A percentile compares a stretch with the other conserved stretches of the same genome.
These are phyloP conservation scores for Nicotiana undulata DNA, from an alignment of 257 asterid species.

Conservation along the genomic window DNA sequence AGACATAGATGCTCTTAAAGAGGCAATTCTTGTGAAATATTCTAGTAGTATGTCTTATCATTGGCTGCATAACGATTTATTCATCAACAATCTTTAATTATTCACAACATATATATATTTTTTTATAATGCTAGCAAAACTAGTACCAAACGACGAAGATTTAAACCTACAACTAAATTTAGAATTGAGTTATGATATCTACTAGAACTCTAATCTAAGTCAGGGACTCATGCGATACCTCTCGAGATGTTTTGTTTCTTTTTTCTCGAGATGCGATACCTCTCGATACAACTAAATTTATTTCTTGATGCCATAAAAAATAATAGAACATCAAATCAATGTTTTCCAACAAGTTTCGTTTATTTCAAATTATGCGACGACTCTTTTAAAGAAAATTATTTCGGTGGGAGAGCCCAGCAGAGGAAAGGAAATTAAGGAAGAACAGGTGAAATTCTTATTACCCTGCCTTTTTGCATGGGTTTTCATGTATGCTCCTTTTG, in stretches of 20 bases:
- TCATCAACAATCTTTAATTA: too few relatives aligned
- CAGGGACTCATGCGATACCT: not conserved
- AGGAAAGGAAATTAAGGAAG: not conserved
- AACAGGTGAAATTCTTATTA: too few relatives aligned
- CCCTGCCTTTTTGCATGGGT: not conserved
- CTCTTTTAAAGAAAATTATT: too few relatives aligned
- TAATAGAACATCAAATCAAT: not conserved
- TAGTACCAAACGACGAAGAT: too few relatives aligned
- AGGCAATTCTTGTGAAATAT: too few relatives aligned
- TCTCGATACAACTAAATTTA: too few relatives aligned
- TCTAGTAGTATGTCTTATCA: too few relatives aligned
- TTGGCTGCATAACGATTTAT: too few relatives aligned
- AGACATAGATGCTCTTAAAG: too few relatives aligned
- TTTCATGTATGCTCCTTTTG: not conserved
- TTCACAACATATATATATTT: too few relatives aligned
- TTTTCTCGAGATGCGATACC: too few relatives aligned
- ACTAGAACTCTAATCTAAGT: not conserved
- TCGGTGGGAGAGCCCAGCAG: not conserved
- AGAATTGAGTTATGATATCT: not conserved
- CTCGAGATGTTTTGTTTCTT: not conserved
- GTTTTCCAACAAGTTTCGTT: not conserved
- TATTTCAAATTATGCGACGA: not conserved
- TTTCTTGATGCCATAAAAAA: not conserved
- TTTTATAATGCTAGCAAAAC: too few relatives aligned
- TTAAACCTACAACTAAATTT: not conserved